A percentile compares a stretch with the other conserved stretches of the same genome.
Evolutionary conservation across 805 yeast genomes (phyloP).

Genomic region (Sugiyamaella smithiae): DNA sequence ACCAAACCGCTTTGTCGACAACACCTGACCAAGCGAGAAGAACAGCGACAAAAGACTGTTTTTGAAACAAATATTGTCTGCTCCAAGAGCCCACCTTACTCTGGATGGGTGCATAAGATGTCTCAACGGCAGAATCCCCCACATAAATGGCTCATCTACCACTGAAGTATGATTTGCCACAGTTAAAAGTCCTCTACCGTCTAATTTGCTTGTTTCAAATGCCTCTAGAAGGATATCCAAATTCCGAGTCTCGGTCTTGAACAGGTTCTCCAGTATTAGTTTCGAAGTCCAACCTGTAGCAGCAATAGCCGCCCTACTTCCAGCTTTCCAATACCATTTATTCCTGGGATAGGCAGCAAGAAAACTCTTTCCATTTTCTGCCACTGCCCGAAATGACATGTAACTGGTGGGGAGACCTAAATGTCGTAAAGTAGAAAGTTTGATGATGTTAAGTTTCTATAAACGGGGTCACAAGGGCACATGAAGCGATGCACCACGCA

Average conservation of each 20-base stretch:
- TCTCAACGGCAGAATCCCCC: constrained; percentile 80
- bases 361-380: constrained; percentile 59
- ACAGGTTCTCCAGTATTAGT: constrained; percentile 54
- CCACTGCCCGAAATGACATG: constrained; percentile 24
- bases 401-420: not conserved
- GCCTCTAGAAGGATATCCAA: constrained; percentile 65
- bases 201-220: constrained; percentile 55
- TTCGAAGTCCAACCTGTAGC: constrained; percentile 66
- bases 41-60: constrained; percentile 40
- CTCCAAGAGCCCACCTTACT: constrained; percentile 93
- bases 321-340: constrained; percentile 57
- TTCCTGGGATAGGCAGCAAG: constrained; percentile 61
- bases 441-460: no score
- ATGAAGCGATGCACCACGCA: no score
- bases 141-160: constrained; percentile 84
- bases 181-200: constrained; percentile 75
- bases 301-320: constrained; percentile 67
- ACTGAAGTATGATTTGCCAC: constrained; percentile 77
- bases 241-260: constrained; percentile 61
- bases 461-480: no score
- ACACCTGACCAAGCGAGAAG: constrained; percentile 85
- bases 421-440: no score
- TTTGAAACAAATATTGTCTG: constrained; percentile 79
- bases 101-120: constrained; percentile 59
- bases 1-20: constrained; percentile 85